Evolutionary conservation across 768 basidiomycete genomes (phyloP).

Genomic region (Xanthoconium purpureum): DNA sequence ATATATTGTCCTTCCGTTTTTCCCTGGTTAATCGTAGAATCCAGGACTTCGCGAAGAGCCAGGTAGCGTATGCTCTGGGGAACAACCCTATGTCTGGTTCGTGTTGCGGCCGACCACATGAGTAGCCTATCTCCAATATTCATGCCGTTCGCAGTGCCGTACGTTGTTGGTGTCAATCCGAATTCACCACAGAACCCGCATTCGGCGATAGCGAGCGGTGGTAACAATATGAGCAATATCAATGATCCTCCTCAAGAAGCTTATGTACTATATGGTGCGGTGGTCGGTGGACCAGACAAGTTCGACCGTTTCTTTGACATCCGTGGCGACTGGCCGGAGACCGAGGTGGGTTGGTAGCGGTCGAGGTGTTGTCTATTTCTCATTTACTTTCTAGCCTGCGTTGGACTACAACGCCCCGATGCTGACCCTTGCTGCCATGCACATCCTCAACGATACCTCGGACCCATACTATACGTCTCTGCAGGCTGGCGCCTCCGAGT

Average conservation of each 20-base stretch:
- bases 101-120: constrained; percentile 11
- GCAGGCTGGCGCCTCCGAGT: constrained; percentile 62
- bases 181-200: constrained; percentile 91
- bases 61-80: constrained; percentile 81
- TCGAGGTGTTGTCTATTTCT: constrained; percentile 4
- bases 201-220: constrained; percentile 85
- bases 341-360: constrained; percentile 52
- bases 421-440: constrained; percentile 80
- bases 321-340: constrained; percentile 86
- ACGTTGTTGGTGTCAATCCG: constrained; percentile 85
- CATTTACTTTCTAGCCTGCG: constrained; percentile 48
- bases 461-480: constrained; percentile 81
- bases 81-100: constrained; percentile 86
- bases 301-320: constrained; percentile 80
- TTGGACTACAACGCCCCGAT: constrained; percentile 89
- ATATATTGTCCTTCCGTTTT: neutral
- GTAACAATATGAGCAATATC: constrained; percentile 62
- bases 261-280: constrained; percentile 80
- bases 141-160: constrained; percentile 32
- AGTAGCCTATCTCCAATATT: neutral
- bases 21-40: constrained; percentile 4
- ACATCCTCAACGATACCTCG: constrained; percentile 58
- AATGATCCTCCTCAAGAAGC: constrained; percentile 67
- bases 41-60: constrained; percentile 70
- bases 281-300: constrained; percentile 82